Conservation (phyloP, 2,329 filamentous ascomycete genomes). For the Pseudogymnoascus sp. region DNA sequence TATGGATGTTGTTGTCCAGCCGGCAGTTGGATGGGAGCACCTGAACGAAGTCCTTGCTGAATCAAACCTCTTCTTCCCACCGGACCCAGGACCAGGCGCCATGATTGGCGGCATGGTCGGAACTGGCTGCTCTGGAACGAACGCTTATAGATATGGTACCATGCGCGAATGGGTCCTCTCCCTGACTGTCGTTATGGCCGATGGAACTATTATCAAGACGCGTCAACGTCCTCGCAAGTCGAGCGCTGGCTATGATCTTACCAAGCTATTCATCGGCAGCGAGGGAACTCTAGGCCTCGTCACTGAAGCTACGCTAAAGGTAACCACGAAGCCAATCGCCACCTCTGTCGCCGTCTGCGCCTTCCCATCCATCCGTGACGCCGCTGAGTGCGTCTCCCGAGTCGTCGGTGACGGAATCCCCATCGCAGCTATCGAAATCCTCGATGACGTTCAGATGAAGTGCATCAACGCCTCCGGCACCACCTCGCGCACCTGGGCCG, state of each 20-base stretch:
- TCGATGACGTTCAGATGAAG: constrained; percentile 85
- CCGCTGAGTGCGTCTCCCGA: constrained; percentile 60
- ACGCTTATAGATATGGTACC: constrained; percentile 86
- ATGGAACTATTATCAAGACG: constrained; percentile 86
- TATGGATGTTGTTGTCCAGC: constrained; percentile 69
- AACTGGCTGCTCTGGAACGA: constrained; percentile 69
- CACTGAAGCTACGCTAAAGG: constrained; percentile 82
- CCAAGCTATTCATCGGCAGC: constrained; percentile 79
- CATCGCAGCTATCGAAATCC: constrained; percentile 84
- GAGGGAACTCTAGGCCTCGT: constrained; percentile 89
- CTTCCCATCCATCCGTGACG: constrained; percentile 41
- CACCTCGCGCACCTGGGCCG: constrained; percentile 61
- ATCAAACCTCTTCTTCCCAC: constrained; percentile 81
- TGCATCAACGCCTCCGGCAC: constrained; percentile 59
- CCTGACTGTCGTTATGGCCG: constrained; percentile 80
- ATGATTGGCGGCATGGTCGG: constrained; percentile 89
- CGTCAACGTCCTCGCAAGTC: constrained; percentile 82
- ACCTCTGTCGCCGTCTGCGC: constrained; percentile 72
- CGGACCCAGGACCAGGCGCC: constrained; percentile 82
- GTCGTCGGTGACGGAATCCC: constrained; percentile 77
- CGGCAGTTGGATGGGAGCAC: constrained; percentile 78
- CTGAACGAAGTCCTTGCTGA: constrained; percentile 71
- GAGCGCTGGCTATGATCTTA: constrained; percentile 86
- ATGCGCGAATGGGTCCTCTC: constrained; percentile 92
- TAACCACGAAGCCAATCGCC: constrained; percentile 72